phyloP scores from a whole-genome alignment of 805 yeast genomes.

The Starmerella kuoi region DNA sequence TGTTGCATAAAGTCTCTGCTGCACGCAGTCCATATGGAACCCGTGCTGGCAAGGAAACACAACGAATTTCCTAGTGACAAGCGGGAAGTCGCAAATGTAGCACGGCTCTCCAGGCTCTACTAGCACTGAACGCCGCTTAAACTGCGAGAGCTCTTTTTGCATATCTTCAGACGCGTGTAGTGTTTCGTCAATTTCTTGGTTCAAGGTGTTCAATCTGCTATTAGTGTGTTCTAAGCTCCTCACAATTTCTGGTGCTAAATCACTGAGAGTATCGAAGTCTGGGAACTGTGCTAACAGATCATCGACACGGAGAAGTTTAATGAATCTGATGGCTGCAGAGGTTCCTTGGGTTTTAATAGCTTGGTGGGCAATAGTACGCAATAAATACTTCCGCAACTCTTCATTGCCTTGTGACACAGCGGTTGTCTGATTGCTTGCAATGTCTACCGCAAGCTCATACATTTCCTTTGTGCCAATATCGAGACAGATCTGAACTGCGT shows the following conservation, averaged over 20 bases:
- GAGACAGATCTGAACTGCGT: constrained; percentile 68
- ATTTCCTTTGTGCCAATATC: constrained; percentile 35
- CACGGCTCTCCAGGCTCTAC: constrained; percentile 82
- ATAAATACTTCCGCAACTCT: constrained; percentile 50
- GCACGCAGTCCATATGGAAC: constrained; percentile 81
- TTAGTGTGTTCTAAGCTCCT: constrained; percentile 67
- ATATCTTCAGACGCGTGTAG: constrained; percentile 47
- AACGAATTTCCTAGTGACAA: constrained; percentile 60
- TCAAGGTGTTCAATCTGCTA: constrained; percentile 47
- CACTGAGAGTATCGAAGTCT: constrained; percentile 66
- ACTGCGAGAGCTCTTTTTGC: constrained; percentile 43
- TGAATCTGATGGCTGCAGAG: constrained; percentile 23
- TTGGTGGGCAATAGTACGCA: constrained; percentile 53
- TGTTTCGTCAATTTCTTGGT: constrained; percentile 66
- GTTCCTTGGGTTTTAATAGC: constrained; percentile 26
- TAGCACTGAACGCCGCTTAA: constrained; percentile 43
- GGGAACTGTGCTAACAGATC: constrained; percentile 80
- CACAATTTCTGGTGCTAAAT: constrained; percentile 73
- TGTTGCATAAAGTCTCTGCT: constrained; percentile 37
- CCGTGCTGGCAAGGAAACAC: constrained; percentile 85
- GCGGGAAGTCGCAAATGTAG: constrained; percentile 51
- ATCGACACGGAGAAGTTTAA: constrained; percentile 41
- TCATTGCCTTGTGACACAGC: constrained; percentile 34
- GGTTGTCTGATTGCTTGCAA: constrained; percentile 37
- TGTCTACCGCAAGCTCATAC: constrained; percentile 44